Conservation (phyloP, 1,139 yeast genomes). For the Debaryomyces nepalensis region DNA sequence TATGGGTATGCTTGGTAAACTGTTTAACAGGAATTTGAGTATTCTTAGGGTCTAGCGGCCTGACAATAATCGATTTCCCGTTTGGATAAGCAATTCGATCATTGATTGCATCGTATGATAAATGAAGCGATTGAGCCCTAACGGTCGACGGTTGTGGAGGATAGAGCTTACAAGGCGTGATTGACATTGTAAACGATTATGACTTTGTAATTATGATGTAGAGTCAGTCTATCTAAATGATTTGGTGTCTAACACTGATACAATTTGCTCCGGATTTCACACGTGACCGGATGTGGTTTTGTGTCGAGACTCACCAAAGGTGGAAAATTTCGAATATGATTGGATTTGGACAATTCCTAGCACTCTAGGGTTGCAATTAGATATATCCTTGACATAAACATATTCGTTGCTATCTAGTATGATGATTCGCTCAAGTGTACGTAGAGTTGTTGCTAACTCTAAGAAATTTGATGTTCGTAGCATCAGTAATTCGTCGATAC, state of each 20-base stretch:
- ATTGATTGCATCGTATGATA: slow-evolving; percentile 71
- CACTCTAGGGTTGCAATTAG: slow-evolving; percentile 7
- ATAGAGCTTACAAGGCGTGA: slow-evolving; percentile 37
- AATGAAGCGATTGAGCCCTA: slow-evolving; percentile 70
- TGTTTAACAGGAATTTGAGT: slow-evolving; percentile 52
- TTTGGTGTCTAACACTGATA: slow-evolving; percentile 1
- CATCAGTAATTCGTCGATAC: slow-evolving; percentile 10
- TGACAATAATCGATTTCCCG: slow-evolving; percentile 78
- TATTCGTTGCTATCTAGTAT: slow-evolving; percentile 6
- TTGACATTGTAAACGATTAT: slow-evolving; percentile 26
- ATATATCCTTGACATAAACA: slow-evolving; percentile 1
- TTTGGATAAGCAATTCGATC: slow-evolving; percentile 78
- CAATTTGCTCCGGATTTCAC: background rate
- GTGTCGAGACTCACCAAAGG: slow-evolving; percentile 10
- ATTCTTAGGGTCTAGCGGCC: slow-evolving; percentile 57
- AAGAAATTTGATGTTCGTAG: slow-evolving; percentile 12
- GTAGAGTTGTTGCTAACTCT: slow-evolving; percentile 14
- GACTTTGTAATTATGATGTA: background rate
- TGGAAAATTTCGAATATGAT: slow-evolving; percentile 15
- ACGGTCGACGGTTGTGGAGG: slow-evolving; percentile 83
- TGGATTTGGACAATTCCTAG: slow-evolving; percentile 10
- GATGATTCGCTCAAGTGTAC: slow-evolving; percentile 15
- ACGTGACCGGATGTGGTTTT: slow-evolving; percentile 8
- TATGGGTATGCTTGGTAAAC: slow-evolving; percentile 69
- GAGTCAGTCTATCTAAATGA: background rate